Evolutionary conservation across 73 alveolate genomes (phyloP).

Genomic region (Uronychia binucleata): DNA sequence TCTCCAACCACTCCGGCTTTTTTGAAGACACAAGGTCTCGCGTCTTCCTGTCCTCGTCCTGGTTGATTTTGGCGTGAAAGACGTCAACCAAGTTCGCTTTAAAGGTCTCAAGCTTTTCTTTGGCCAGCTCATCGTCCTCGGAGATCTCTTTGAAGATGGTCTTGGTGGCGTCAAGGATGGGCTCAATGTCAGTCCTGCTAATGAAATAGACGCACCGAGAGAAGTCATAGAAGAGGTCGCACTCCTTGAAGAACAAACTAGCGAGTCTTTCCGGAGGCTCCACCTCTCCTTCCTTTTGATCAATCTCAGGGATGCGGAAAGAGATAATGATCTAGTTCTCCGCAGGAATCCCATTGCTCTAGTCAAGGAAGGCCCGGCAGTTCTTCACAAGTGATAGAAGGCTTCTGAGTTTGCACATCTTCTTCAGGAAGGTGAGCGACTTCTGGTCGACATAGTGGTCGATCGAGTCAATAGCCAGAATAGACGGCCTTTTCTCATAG

Average conservation of each 20-base stretch:
- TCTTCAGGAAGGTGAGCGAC: constrained; percentile 14
- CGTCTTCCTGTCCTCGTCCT: background rate
- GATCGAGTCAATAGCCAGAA: constrained; percentile 41
- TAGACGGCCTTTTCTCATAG: constrained; percentile 27
- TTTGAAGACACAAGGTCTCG: background rate
- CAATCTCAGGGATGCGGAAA: background rate
- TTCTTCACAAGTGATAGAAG: constrained; percentile 26
- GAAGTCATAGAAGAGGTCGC: background rate
- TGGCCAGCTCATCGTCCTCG: background rate
- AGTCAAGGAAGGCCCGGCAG: constrained; percentile 20
- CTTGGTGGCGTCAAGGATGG: background rate
- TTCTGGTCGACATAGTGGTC: constrained; percentile 43
- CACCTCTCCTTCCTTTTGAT: background rate
- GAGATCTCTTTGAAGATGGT: background rate
- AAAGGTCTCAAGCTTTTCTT: background rate
- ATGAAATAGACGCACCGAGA: background rate
- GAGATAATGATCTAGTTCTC: background rate
- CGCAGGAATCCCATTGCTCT: background rate
- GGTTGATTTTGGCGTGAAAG: background rate
- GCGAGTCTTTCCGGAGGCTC: background rate
- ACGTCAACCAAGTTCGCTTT: background rate
- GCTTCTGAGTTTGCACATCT: constrained; percentile 11
- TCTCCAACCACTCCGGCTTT: background rate
- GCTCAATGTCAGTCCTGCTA: background rate
- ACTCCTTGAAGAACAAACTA: background rate